Evolutionary conservation across 2,329 filamentous ascomycete species (phyloP).

Genomic region (Verticillium klebahnii): DNA sequence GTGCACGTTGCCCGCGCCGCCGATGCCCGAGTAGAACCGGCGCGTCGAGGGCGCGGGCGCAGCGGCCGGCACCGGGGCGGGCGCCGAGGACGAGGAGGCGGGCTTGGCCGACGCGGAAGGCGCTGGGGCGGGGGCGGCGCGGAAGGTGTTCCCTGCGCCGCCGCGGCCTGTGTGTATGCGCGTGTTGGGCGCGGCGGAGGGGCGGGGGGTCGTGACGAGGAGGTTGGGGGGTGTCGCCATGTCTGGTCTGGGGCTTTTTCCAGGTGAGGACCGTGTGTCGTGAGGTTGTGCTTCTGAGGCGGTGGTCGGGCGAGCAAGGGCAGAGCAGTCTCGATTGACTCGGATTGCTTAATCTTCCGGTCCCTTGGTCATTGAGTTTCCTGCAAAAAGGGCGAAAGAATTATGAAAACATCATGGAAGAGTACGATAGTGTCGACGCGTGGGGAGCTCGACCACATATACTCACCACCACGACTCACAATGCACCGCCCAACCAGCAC

Average conservation of each 20-base stretch:
- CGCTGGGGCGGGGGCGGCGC: slow-evolving; percentile 34
- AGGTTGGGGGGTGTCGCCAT: slow-evolving; percentile 35
- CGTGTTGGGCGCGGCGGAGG: slow-evolving; percentile 38
- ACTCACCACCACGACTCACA: background rate
- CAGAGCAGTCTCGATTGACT: background rate
- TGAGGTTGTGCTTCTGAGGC: background rate
- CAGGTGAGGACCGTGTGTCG: background rate
- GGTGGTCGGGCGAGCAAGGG: background rate
- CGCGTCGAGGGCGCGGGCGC: slow-evolving; percentile 36
- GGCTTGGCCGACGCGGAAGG: slow-evolving; percentile 35
- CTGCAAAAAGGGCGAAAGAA: background rate
- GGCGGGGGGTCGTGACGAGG: slow-evolving; percentile 44
- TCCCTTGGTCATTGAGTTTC: too few relatives aligned
- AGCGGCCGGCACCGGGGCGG: slow-evolving; percentile 34
- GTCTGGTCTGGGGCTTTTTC: background rate
- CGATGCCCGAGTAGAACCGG: slow-evolving; percentile 62
- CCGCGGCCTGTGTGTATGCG: slow-evolving; percentile 51
- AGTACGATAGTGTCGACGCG: too few relatives aligned
- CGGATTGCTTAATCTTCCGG: background rate
- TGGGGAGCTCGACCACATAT: background rate
- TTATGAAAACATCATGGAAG: background rate
- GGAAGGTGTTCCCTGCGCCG: slow-evolving; percentile 52
- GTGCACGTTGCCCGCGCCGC: slow-evolving; percentile 66
- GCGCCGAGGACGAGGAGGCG: slow-evolving; percentile 39
- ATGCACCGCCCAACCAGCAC: background rate